These are phyloP conservation scores for Ogataea neopini DNA, from an alignment of 805 yeast species.

Conservation along the genomic window DNA sequence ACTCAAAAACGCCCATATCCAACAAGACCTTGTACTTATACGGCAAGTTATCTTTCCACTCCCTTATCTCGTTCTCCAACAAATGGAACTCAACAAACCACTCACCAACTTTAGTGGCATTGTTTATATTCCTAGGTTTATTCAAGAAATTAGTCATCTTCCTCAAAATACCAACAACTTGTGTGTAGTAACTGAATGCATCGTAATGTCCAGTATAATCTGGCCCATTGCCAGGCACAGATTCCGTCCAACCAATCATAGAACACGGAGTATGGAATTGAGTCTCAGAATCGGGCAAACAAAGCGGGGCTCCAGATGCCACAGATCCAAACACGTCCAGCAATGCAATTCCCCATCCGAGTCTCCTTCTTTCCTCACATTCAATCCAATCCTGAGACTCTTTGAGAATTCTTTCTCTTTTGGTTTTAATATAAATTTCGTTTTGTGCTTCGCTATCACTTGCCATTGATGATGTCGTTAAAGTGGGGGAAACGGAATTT, in stretches of 20 bases:
- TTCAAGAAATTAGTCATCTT: constrained; percentile 20
- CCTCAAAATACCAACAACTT: constrained; percentile 20
- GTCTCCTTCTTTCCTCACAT: constrained; percentile 37
- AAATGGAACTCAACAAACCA: constrained; percentile 22
- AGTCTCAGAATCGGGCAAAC: constrained; percentile 24
- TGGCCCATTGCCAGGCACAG: background rate
- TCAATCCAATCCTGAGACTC: constrained; percentile 40
- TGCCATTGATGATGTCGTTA: constrained; percentile 1
- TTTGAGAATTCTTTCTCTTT: constrained; percentile 19
- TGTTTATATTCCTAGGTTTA: constrained; percentile 20
- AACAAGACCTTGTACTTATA: constrained; percentile 10
- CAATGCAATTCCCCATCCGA: constrained; percentile 37
- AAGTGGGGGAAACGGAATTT: background rate
- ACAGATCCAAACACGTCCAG: constrained; percentile 40
- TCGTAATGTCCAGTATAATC: constrained; percentile 11
- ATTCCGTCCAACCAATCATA: constrained; percentile 17
- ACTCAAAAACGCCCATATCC: constrained; percentile 5
- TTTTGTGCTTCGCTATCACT: background rate
- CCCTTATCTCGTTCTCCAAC: constrained; percentile 19
- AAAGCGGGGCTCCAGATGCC: constrained; percentile 35
- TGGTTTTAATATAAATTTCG: constrained; percentile 19
- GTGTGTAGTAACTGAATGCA: constrained; percentile 25
- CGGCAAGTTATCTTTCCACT: constrained; percentile 18
- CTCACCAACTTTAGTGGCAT: constrained; percentile 18
- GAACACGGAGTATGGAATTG: constrained; percentile 21